These are phyloP conservation scores for Salix viminalis DNA, from an alignment of 345 rosid genomes.

Conservation along the genomic window DNA sequence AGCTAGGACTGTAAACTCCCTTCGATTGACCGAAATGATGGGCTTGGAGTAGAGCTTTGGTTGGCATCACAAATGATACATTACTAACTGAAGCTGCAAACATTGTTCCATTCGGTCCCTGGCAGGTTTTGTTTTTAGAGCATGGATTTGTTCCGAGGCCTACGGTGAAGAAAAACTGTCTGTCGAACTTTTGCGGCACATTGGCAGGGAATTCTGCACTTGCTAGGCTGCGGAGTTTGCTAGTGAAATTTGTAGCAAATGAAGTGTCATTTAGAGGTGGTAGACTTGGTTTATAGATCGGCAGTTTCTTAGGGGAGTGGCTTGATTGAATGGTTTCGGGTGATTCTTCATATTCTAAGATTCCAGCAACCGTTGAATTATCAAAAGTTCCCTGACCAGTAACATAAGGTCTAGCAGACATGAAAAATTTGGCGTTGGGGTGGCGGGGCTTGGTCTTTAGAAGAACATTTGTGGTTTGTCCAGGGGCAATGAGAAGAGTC, in stretches of 20 bases:
- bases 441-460: background rate
- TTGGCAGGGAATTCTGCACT: constrained; percentile 1
- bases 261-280: background rate
- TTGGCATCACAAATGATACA: background rate
- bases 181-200: background rate
- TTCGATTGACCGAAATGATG: background rate
- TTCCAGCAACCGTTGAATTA: constrained; percentile 5
- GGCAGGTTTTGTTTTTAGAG: background rate
- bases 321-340: too few relatives aligned
- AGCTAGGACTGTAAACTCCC: background rate
- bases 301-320: background rate
- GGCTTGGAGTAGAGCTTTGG: background rate
- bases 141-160: constrained; percentile 8
- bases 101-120: background rate
- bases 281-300: background rate
- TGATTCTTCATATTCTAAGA: background rate
- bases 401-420: background rate
- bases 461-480: constrained; percentile 7
- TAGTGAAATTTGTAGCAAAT: background rate
- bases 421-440: background rate
- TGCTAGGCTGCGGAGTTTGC: background rate
- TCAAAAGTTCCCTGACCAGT: constrained; percentile 4
- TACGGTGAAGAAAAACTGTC: background rate
- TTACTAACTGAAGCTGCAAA: constrained; percentile 7
- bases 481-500: background rate